Conservation (phyloP, 371 early-diverging fungal genomes). For the Batrachochytrium dendrobatidis region DNA sequence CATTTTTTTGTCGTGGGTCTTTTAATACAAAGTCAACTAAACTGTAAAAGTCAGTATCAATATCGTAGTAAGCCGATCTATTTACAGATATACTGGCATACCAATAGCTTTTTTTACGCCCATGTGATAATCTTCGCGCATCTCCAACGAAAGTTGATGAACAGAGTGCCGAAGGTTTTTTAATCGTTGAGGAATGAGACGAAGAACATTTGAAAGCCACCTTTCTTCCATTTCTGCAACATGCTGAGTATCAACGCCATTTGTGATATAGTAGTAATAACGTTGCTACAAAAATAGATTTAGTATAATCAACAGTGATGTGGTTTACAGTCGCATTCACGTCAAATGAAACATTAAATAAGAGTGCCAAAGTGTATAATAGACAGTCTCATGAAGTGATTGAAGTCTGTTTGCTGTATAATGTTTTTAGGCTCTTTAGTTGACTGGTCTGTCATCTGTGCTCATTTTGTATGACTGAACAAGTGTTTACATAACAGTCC, state of each 20-base stretch:
- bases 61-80: neutral
- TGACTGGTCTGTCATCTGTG: no score
- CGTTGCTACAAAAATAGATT: no score
- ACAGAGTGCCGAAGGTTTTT: constrained; percentile 30
- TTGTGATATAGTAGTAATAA: constrained; percentile 51
- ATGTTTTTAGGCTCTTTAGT: constrained; percentile 12
- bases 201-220: constrained; percentile 46
- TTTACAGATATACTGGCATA: neutral
- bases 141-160: constrained; percentile 34
- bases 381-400: neutral
- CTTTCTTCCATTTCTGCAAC: constrained; percentile 49
- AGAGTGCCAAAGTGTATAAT: neutral
- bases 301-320: neutral
- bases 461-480: no score
- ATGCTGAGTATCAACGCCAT: constrained; percentile 48
- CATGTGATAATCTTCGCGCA: constrained; percentile 53
- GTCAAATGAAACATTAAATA: no score
- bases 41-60: constrained; percentile 2
- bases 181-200: constrained; percentile 28
- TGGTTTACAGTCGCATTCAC: constrained; percentile 5
- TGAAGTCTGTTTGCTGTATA: constrained; percentile 5
- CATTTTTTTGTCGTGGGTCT: constrained; percentile 42
- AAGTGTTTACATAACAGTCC: no score
- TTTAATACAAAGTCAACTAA: constrained; percentile 49
- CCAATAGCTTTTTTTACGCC: constrained; percentile 55